These are phyloP conservation scores for Ustilago curta DNA, from an alignment of 1,284 basidiomycete genomes.

Conservation along the genomic window DNA sequence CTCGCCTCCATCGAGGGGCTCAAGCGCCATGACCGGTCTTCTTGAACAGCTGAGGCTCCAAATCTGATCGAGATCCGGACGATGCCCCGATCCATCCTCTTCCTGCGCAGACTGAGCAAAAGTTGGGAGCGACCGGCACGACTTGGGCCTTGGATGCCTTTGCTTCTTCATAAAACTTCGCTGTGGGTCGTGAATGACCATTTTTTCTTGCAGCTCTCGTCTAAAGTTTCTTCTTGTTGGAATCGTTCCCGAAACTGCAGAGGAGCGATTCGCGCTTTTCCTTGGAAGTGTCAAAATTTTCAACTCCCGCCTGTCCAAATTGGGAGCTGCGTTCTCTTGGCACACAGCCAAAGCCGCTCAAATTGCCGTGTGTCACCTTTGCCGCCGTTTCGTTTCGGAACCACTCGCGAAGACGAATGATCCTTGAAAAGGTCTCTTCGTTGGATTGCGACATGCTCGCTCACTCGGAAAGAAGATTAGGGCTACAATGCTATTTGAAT, in stretches of 20 bases:
- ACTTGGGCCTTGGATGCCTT: no score
- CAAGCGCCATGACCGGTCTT: no score
- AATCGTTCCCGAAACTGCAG: constrained; percentile 3
- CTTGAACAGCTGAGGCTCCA: neutral
- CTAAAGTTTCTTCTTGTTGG: neutral
- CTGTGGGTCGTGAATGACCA: neutral
- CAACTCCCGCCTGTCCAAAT: constrained; percentile 25
- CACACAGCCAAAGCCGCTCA: constrained; percentile 14
- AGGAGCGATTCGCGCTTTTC: neutral
- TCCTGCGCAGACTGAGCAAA: neutral
- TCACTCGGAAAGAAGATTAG: no score
- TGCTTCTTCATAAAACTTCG: neutral
- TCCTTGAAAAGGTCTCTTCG: neutral
- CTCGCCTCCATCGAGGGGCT: no score
- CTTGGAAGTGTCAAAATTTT: no score
- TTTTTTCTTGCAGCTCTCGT: neutral
- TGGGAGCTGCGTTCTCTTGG: constrained; percentile 5
- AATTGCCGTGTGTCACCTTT: constrained; percentile 8
- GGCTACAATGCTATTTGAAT: no score
- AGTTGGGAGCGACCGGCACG: constrained; percentile 7
- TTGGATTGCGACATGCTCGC: no score
- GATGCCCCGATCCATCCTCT: neutral
- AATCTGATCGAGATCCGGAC: neutral
- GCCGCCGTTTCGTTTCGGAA: no score
- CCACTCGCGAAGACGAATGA: neutral